Evolutionary conservation across 2,329 filamentous ascomycete genomes (phyloP).

Genomic region (Colletotrichum sp.): DNA sequence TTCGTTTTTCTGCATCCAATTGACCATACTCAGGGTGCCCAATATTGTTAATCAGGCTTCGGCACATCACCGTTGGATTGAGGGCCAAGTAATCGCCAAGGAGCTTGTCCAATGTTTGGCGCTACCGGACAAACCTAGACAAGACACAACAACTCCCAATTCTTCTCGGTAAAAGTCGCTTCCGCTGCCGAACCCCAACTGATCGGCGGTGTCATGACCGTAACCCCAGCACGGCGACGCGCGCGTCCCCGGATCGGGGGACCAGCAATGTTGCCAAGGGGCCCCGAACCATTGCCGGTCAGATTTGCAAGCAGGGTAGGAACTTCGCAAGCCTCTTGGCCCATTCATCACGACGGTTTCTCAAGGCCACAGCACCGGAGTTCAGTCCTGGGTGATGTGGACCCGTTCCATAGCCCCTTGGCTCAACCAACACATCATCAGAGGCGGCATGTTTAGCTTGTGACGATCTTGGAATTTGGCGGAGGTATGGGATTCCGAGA

Average conservation of each 20-base stretch:
- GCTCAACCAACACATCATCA: not conserved
- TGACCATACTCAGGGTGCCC: not conserved
- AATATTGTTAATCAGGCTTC: not conserved
- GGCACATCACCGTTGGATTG: not conserved
- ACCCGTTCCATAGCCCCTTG: not conserved
- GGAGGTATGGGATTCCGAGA: not conserved
- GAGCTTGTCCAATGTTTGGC: not conserved
- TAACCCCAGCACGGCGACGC: not conserved
- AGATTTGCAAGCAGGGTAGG: not conserved
- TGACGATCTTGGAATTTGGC: not conserved
- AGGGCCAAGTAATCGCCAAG: not conserved
- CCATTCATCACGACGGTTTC: constrained; percentile 3
- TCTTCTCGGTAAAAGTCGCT: not conserved
- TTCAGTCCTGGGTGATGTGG: not conserved
- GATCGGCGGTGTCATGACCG: constrained; percentile 5
- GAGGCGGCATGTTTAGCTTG: not conserved
- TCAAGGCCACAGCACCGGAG: not conserved
- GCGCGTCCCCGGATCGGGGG: not conserved
- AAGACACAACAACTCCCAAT: not conserved
- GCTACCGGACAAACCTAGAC: not conserved
- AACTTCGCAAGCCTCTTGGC: not conserved
- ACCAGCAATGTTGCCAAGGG: not conserved
- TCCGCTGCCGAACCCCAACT: not conserved
- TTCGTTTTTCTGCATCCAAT: not conserved
- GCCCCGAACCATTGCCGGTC: not conserved